Percentiles rank a stretch among this genome's conserved stretches.
phyloP scores from a whole-genome alignment of 2,329 filamentous ascomycete species.

The Penicillium digitatum region DNA sequence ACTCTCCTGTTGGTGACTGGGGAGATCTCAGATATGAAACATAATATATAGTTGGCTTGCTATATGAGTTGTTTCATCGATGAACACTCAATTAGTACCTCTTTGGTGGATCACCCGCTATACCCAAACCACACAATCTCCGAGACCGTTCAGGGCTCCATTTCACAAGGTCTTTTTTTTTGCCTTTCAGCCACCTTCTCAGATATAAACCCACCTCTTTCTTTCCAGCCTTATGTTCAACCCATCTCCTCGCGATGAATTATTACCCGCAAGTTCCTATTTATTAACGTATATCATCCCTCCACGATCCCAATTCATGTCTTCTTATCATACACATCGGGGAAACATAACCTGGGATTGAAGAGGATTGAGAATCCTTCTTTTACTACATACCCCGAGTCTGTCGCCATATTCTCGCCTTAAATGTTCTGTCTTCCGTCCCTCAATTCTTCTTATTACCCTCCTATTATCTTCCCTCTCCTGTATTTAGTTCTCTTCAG shows the following conservation, averaged over 20 bases:
- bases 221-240: background rate
- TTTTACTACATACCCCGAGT: constrained; percentile 3
- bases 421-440: constrained; percentile 10
- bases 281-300: constrained; percentile 7
- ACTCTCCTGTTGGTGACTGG: background rate
- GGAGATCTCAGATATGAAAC: background rate
- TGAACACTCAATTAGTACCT: background rate
- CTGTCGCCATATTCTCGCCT: constrained; percentile 3
- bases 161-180: background rate
- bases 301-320: constrained; percentile 3
- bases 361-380: background rate
- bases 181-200: background rate
- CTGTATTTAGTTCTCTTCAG: constrained; percentile 28
- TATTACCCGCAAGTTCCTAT: background rate
- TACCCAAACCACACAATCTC: background rate
- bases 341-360: background rate
- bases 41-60: background rate
- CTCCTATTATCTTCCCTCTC: constrained; percentile 4
- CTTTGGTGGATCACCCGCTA: background rate
- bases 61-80: background rate
- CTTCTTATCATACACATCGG: constrained; percentile 11
- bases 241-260: background rate
- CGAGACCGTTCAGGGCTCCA: background rate
- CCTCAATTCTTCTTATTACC: constrained; percentile 6
- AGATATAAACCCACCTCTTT: background rate